Percentiles rank a stretch among this genome's conserved stretches.
phyloP scores from a whole-genome alignment of 805 yeast genomes.

The Pichia ethanolica region DNA sequence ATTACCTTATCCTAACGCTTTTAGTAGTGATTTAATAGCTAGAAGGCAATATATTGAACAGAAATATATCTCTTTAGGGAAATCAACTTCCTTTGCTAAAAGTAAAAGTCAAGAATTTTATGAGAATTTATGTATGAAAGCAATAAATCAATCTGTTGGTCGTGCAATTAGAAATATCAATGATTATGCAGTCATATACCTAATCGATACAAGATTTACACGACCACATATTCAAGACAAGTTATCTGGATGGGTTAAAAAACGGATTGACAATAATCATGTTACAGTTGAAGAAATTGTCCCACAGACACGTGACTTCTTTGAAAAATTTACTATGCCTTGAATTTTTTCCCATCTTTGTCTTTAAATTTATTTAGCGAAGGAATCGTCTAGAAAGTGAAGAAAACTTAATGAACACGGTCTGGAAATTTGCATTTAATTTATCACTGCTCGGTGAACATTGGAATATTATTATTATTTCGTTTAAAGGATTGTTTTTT shows the following conservation, averaged over 20 bases:
- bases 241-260: slow-evolving; percentile 67
- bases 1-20: slow-evolving; percentile 79
- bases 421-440: no score
- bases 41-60: slow-evolving; percentile 57
- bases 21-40: slow-evolving; percentile 74
- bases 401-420: no score
- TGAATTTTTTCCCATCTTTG: no score
- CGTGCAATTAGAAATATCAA: slow-evolving; percentile 78
- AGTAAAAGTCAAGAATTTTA: slow-evolving; percentile 49
- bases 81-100: slow-evolving; percentile 37
- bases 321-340: neutral
- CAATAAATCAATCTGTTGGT: slow-evolving; percentile 89
- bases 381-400: no score
- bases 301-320: slow-evolving; percentile 5
- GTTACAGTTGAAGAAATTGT: slow-evolving; percentile 1
- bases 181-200: slow-evolving; percentile 71
- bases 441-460: no score
- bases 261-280: slow-evolving; percentile 21
- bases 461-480: no score
- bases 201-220: slow-evolving; percentile 60
- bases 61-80: slow-evolving; percentile 41
- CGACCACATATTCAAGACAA: slow-evolving; percentile 41
- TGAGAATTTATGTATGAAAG: slow-evolving; percentile 83
- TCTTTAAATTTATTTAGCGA: no score
- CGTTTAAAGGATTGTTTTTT: no score